A percentile compares a stretch with the other conserved stretches of the same genome.
Evolutionary conservation across 257 asterid genomes (phyloP).

Genomic region (Solanum microdontum): DNA sequence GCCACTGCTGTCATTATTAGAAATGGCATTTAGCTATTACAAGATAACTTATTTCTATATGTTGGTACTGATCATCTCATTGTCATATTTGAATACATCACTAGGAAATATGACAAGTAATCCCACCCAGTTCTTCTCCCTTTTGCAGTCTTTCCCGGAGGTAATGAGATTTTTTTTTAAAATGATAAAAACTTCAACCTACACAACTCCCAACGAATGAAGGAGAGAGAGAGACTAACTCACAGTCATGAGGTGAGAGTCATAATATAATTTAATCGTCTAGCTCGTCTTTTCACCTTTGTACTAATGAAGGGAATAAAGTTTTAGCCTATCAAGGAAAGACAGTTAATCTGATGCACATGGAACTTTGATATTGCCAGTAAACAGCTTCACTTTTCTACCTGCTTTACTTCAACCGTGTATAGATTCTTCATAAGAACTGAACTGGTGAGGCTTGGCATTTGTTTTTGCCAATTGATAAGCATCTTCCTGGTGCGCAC

Average conservation of each 20-base stretch:
- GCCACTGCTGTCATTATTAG: neutral
- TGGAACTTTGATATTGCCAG: neutral
- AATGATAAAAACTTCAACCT: neutral
- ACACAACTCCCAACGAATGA: neutral
- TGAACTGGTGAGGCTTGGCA: neutral
- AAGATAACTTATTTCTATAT: neutral
- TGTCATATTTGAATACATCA: neutral
- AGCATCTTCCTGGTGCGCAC: neutral
- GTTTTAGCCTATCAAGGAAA: neutral
- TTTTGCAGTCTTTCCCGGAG: neutral
- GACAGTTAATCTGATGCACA: neutral
- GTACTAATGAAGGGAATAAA: neutral
- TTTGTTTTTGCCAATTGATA: neutral
- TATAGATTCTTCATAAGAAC: neutral
- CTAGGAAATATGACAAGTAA: neutral
- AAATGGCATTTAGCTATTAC: neutral
- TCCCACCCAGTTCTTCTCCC: neutral
- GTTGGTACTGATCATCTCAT: neutral
- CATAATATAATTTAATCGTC: neutral
- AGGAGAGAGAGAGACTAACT: neutral
- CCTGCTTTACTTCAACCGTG: neutral
- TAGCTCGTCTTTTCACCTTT: neutral
- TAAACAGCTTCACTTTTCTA: neutral
- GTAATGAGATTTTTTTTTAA: neutral
- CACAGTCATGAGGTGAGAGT: neutral